Conservation (phyloP, 106 monocot species). For the Acorus calamus region DNA sequence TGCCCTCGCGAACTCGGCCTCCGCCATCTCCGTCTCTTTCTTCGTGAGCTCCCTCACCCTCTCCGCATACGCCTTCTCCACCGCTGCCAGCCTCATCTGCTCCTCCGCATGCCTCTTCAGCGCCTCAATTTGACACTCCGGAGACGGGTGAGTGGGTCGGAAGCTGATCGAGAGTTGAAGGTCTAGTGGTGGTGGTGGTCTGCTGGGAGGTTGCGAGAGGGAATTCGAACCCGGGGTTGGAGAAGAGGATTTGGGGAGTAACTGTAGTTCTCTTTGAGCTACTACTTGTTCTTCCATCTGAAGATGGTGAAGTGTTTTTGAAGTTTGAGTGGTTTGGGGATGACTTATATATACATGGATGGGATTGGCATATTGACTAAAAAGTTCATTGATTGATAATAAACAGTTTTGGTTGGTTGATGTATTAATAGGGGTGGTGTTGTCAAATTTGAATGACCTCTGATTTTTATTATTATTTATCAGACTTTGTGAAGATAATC, state of each 20-base stretch:
- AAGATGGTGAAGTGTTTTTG: not conserved
- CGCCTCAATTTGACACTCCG: slow-evolving; percentile 22
- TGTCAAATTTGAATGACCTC: not conserved
- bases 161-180: slow-evolving; percentile 46
- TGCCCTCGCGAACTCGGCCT: slow-evolving; percentile 64
- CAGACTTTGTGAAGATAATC: not conserved
- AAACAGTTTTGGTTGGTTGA: too few relatives aligned
- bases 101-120: slow-evolving; percentile 45
- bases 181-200: slow-evolving; percentile 21
- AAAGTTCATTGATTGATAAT: too few relatives aligned
- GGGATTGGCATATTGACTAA: too few relatives aligned
- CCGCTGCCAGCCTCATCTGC: slow-evolving; percentile 45
- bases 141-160: slow-evolving; percentile 5
- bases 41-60: slow-evolving; percentile 55
- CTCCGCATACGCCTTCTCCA: slow-evolving; percentile 61
- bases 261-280: slow-evolving; percentile 9
- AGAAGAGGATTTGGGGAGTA: not conserved
- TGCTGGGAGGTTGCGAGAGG: not conserved
- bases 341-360: too few relatives aligned
- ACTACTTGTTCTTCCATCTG: slow-evolving; percentile 24
- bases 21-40: slow-evolving; percentile 64
- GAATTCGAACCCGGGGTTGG: not conserved
- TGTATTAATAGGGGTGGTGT: too few relatives aligned
- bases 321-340: not conserved
- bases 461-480: not conserved